phyloP scores from a whole-genome alignment of 345 rosid genomes.

The Durio zibethinus region DNA sequence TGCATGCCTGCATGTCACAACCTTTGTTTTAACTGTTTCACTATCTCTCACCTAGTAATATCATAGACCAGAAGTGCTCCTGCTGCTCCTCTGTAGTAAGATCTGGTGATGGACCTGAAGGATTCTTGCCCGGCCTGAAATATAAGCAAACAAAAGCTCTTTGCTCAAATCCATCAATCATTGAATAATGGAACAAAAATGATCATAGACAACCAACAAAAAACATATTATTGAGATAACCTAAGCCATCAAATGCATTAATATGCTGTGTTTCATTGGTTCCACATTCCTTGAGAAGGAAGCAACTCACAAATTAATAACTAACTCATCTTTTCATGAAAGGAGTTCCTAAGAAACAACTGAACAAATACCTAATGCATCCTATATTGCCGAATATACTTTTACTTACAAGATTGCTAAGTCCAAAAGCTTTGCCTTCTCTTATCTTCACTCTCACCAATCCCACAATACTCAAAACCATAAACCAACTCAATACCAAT shows the following conservation, averaged over 20 bases:
- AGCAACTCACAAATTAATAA: background rate
- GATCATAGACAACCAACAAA: background rate
- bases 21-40: slow-evolving; percentile 8
- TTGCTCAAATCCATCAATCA: background rate
- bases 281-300: background rate
- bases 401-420: background rate
- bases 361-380: background rate
- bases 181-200: background rate
- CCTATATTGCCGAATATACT: background rate
- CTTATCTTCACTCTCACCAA: background rate
- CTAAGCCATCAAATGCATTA: background rate
- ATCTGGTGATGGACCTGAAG: slow-evolving; percentile 93
- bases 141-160: background rate
- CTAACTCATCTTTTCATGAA: background rate
- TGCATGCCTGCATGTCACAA: background rate
- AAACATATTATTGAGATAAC: background rate
- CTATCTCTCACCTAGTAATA: slow-evolving; percentile 69
- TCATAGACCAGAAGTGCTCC: slow-evolving; percentile 96
- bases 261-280: background rate
- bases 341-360: background rate
- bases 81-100: slow-evolving; percentile 98
- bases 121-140: slow-evolving; percentile 94
- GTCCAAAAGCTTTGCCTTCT: background rate
- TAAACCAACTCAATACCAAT: background rate
- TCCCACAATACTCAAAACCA: background rate